phyloP scores from a whole-genome alignment of 108 stramenopile species.

The Schizochytrium sp. region DNA sequence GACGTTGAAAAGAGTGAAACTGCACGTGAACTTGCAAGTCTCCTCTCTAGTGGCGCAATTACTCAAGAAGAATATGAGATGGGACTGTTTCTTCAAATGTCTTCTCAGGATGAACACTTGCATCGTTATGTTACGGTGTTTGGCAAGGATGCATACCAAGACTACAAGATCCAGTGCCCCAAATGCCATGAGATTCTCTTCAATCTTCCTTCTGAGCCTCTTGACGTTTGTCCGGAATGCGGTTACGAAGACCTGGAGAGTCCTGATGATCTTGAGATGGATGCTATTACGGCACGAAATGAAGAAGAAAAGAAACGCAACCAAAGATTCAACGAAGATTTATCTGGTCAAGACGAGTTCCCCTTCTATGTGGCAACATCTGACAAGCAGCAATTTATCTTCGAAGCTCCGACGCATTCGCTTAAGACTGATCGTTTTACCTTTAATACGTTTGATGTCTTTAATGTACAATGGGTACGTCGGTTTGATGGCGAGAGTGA shows the following conservation, averaged over 20 bases:
- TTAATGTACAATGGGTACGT: conserved; percentile 30
- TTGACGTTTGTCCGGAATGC: background rate
- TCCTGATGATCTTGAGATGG: conserved; percentile 13
- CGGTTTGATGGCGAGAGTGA: conserved; percentile 6
- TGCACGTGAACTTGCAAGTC: background rate
- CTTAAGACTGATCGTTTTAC: background rate
- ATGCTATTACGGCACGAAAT: background rate
- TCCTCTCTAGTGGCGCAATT: background rate
- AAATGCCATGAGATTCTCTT: background rate
- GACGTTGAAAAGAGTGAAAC: background rate
- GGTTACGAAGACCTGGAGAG: background rate
- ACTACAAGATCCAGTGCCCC: conserved; percentile 54
- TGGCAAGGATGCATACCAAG: conserved; percentile 43
- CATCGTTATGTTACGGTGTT: background rate
- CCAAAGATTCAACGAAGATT: background rate
- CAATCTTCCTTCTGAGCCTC: conserved; percentile 21
- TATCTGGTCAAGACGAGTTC: conserved; percentile 16
- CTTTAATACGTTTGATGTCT: background rate
- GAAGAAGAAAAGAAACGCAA: background rate
- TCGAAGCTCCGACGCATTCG: background rate
- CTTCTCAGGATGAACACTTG: background rate
- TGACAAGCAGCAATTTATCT: conserved; percentile 35
- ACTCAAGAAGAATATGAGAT: conserved; percentile 12
- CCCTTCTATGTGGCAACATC: background rate
- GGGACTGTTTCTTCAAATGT: background rate